These are phyloP conservation scores for Taxillus chinensis DNA, from an alignment of 164 flowering plant genomes.

Conservation along the genomic window DNA sequence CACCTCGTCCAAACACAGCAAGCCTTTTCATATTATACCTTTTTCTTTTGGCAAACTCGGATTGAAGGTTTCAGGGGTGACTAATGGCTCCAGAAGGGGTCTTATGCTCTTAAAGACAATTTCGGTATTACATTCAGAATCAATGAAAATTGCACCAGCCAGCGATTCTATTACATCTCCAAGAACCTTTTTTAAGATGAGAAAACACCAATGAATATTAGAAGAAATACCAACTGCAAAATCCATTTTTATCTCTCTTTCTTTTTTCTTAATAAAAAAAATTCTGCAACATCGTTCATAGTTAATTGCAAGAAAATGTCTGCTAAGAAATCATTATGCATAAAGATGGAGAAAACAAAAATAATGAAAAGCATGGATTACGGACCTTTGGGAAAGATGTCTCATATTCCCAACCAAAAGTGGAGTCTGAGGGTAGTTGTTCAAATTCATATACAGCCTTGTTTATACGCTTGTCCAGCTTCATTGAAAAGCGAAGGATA, in stretches of 20 bases:
- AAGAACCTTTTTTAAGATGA: constrained; percentile 42
- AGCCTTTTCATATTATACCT: constrained; percentile 12
- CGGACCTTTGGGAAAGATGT: constrained; percentile 56
- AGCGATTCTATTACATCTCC: constrained; percentile 92
- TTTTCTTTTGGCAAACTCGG: constrained; percentile 30
- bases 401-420: constrained; percentile 77
- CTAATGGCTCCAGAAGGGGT: constrained; percentile 58
- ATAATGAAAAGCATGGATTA: background rate
- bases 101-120: constrained; percentile 49
- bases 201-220: background rate
- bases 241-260: too few relatives aligned
- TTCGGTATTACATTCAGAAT: constrained; percentile 52
- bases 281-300: too few relatives aligned
- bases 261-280: too few relatives aligned
- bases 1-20: constrained; percentile 7
- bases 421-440: constrained; percentile 18
- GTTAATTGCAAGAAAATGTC: too few relatives aligned
- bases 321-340: too few relatives aligned
- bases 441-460: constrained; percentile 18
- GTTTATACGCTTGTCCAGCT: constrained; percentile 39
- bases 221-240: too few relatives aligned
- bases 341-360: background rate
- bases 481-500: constrained; percentile 47
- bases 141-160: constrained; percentile 84
- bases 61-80: constrained; percentile 55